These are phyloP conservation scores for Tetrapisispora fleetii DNA, from an alignment of 805 yeast genomes.

Conservation along the genomic window DNA sequence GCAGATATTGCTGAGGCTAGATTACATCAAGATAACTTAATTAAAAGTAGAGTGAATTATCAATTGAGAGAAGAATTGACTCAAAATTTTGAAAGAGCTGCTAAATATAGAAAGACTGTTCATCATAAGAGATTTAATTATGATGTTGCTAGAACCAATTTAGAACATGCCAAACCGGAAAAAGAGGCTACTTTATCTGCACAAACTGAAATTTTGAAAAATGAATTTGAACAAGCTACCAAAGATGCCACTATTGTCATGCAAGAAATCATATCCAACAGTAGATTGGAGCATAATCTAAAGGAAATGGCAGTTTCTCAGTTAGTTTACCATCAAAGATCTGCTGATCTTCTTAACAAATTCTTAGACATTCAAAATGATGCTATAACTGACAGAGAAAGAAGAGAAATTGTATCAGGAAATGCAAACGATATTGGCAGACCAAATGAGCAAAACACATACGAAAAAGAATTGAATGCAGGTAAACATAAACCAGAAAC, in stretches of 20 bases:
- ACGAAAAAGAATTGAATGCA: neutral
- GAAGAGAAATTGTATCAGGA: neutral
- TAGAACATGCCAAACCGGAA: slow-evolving; percentile 43
- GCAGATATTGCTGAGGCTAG: slow-evolving; percentile 72
- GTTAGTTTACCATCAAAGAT: slow-evolving; percentile 68
- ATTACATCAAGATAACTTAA: slow-evolving; percentile 68
- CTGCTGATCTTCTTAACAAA: slow-evolving; percentile 53
- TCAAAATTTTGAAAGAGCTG: slow-evolving; percentile 51
- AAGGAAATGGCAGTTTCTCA: slow-evolving; percentile 68
- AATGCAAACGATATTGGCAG: neutral
- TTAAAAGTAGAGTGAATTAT: slow-evolving; percentile 57
- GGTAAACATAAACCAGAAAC: slow-evolving; percentile 1
- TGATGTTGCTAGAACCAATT: slow-evolving; percentile 63
- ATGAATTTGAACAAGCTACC: slow-evolving; percentile 79
- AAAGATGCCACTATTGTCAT: slow-evolving; percentile 78
- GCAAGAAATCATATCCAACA: slow-evolving; percentile 67
- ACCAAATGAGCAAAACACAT: neutral
- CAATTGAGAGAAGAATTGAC: slow-evolving; percentile 53
- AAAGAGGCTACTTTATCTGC: slow-evolving; percentile 66
- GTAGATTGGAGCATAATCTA: slow-evolving; percentile 58
- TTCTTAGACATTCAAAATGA: slow-evolving; percentile 33
- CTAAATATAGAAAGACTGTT: slow-evolving; percentile 61
- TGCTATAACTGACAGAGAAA: slow-evolving; percentile 1
- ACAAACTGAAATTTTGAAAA: slow-evolving; percentile 74
- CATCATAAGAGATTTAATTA: slow-evolving; percentile 68